These are phyloP conservation scores for Cucurbita maxima DNA, from an alignment of 306 rosid genomes.

Conservation along the genomic window DNA sequence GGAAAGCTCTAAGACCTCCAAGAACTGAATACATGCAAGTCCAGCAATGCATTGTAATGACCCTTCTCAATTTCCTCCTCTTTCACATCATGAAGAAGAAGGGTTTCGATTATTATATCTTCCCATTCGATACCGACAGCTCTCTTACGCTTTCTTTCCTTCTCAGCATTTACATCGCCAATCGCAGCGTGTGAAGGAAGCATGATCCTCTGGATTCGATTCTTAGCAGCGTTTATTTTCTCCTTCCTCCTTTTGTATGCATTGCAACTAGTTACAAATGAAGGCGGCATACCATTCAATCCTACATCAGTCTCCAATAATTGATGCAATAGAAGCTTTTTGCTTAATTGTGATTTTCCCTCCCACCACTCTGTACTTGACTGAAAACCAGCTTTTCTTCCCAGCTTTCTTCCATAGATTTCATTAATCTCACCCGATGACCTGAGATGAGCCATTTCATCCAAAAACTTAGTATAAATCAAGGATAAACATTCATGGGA, in stretches of 20 bases:
- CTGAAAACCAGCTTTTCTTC: conserved; percentile 10
- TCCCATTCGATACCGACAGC: conserved; percentile 47
- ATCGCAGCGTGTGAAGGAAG: conserved; percentile 17
- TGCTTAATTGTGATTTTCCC: conserved; percentile 64
- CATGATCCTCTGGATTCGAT: conserved; percentile 37
- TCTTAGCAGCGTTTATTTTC: conserved; percentile 51
- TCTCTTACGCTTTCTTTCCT: conserved; percentile 28
- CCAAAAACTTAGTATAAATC: conserved; percentile 28
- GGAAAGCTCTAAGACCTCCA: conserved; percentile 14
- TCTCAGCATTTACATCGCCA: conserved; percentile 10
- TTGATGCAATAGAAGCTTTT: conserved; percentile 41
- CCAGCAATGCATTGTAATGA: conserved; percentile 50
- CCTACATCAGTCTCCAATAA: conserved; percentile 62
- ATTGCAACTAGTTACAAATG: conserved; percentile 34
- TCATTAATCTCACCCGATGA: conserved; percentile 11
- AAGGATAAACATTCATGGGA: conserved; percentile 52
- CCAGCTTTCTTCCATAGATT: conserved; percentile 12
- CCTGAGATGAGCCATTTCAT: conserved; percentile 11
- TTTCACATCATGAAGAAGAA: conserved; percentile 56
- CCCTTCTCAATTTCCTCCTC: conserved; percentile 83
- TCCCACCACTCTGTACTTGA: conserved; percentile 60
- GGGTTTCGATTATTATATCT: conserved; percentile 70
- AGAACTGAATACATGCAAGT: conserved; percentile 46
- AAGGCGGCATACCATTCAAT: conserved; percentile 53
- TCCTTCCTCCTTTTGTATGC: conserved; percentile 39